phyloP scores from a whole-genome alignment of 2,329 filamentous ascomycete species.

The Elsinoe australis region DNA sequence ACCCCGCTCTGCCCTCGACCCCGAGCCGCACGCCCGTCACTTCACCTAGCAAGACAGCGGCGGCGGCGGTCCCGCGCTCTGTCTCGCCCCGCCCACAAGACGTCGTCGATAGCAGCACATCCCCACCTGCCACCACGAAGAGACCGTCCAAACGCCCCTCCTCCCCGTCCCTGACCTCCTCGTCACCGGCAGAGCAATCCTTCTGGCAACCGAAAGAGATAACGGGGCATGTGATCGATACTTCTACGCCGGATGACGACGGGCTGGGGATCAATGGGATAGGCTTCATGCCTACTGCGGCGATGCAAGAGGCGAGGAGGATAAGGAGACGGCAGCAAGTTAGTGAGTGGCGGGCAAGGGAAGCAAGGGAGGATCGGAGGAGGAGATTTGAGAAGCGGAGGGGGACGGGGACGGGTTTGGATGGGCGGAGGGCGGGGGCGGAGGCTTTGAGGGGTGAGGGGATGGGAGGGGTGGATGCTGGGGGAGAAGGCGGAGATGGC shows the following conservation, averaged over 20 bases:
- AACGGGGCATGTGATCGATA: constrained; percentile 49
- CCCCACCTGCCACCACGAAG: background rate
- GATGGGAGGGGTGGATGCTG: no score
- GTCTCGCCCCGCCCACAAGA: background rate
- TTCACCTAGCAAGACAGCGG: constrained; percentile 4
- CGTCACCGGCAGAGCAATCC: constrained; percentile 30
- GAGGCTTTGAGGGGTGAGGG: no score
- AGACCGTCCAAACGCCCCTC: background rate
- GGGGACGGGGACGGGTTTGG: constrained; percentile 18
- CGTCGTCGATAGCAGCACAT: background rate
- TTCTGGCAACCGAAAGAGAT: constrained; percentile 55
- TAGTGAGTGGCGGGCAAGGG: constrained; percentile 51
- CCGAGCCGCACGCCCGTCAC: constrained; percentile 4
- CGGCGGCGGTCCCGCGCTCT: background rate
- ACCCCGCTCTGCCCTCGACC: constrained; percentile 3
- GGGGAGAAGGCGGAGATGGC: constrained; percentile 11
- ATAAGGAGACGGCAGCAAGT: constrained; percentile 53
- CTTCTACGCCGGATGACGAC: constrained; percentile 47
- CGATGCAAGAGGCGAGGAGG: constrained; percentile 49
- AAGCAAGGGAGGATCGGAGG: constrained; percentile 52
- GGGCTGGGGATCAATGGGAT: constrained; percentile 58
- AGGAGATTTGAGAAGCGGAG: constrained; percentile 47
- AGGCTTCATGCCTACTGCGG: constrained; percentile 54
- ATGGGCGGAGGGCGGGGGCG: no score
- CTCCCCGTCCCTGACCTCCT: background rate